Evolutionary conservation across 2,329 filamentous ascomycete genomes (phyloP).

Genomic region (Alternaria sp.): DNA sequence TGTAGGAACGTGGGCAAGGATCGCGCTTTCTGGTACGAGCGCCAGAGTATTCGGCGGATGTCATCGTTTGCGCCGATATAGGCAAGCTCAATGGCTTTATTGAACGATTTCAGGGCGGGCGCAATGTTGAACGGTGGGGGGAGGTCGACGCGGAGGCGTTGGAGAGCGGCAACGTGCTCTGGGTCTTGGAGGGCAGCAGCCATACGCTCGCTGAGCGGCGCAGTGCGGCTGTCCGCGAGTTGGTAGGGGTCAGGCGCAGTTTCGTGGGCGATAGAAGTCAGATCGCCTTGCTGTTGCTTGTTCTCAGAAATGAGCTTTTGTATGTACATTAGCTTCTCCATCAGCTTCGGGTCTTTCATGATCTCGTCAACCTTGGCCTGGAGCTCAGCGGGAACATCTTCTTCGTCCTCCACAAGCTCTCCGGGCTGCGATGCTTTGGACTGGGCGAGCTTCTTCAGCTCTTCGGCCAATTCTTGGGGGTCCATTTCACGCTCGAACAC

Average conservation of each 20-base stretch:
- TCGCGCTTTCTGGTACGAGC: conserved; percentile 42
- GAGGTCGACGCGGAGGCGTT: conserved; percentile 35
- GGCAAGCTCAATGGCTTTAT: conserved; percentile 44
- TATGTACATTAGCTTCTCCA: conserved; percentile 43
- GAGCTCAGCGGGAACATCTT: conserved; percentile 36
- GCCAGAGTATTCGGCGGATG: conserved; percentile 45
- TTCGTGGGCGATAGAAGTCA: conserved; percentile 26
- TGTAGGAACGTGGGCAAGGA: conserved; percentile 41
- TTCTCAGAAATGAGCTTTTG: conserved; percentile 32
- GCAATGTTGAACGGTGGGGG: conserved; percentile 41
- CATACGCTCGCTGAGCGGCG: conserved; percentile 35
- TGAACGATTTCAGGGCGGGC: conserved; percentile 42
- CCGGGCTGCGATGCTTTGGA: conserved; percentile 9
- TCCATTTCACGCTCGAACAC: conserved; percentile 29
- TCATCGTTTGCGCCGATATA: conserved; percentile 47
- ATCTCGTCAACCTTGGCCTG: conserved; percentile 44
- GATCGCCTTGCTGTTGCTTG: conserved; percentile 12
- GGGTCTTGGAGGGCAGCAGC: conserved; percentile 34
- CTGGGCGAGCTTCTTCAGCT: conserved; percentile 29
- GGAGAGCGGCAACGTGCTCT: conserved; percentile 38
- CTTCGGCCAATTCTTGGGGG: conserved; percentile 27
- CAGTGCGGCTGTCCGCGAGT: conserved; percentile 29
- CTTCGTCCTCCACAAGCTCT: conserved; percentile 19
- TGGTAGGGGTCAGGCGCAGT: conserved; percentile 39
- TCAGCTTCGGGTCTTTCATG: conserved; percentile 41